Percentiles rank a stretch among this genome's conserved stretches.
Evolutionary conservation across 352 stramenopile species (phyloP).

Genomic region (Phytophthora cactorum): DNA sequence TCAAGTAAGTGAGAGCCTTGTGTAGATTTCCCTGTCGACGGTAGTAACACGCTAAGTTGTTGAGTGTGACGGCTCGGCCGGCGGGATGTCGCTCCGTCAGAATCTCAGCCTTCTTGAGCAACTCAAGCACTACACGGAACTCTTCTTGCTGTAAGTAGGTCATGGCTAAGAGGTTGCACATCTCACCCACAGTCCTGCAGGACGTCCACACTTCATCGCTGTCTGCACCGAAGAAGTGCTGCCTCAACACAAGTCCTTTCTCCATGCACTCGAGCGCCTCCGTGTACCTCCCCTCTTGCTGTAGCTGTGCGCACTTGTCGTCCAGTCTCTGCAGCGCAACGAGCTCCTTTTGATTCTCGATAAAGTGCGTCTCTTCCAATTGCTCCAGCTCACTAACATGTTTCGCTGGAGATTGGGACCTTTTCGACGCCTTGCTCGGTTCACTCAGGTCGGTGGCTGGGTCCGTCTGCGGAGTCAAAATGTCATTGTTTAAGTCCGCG

Average conservation of each 20-base stretch:
- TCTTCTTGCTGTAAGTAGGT: slow-evolving; percentile 95
- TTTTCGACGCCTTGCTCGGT: not conserved
- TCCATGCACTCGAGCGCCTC: slow-evolving; percentile 95
- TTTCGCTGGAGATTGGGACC: slow-evolving; percentile 12
- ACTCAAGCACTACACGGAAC: slow-evolving; percentile 91
- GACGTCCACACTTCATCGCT: slow-evolving; percentile 90
- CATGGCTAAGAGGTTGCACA: slow-evolving; percentile 96
- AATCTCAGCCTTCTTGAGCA: slow-evolving; percentile 96
- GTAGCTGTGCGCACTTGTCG: slow-evolving; percentile 89
- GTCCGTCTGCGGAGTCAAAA: slow-evolving; percentile 12
- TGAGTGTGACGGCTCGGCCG: slow-evolving; percentile 91
- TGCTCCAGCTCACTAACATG: slow-evolving; percentile 23
- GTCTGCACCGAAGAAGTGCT: slow-evolving; percentile 94
- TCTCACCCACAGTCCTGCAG: slow-evolving; percentile 94
- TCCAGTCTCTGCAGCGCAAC: slow-evolving; percentile 90
- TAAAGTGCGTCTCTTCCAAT: slow-evolving; percentile 54
- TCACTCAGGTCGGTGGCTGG: slow-evolving; percentile 7
- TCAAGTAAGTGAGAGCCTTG: slow-evolving; percentile 92
- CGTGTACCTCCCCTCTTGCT: slow-evolving; percentile 92
- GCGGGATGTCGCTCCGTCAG: slow-evolving; percentile 88
- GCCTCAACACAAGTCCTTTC: slow-evolving; percentile 90
- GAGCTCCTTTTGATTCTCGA: slow-evolving; percentile 87
- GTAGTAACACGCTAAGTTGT: slow-evolving; percentile 96
- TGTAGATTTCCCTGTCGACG: slow-evolving; percentile 91
- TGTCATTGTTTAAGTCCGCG: not conserved